Conservation (phyloP, 2,329 filamentous ascomycete species). For the Fusarium sp. region DNA sequence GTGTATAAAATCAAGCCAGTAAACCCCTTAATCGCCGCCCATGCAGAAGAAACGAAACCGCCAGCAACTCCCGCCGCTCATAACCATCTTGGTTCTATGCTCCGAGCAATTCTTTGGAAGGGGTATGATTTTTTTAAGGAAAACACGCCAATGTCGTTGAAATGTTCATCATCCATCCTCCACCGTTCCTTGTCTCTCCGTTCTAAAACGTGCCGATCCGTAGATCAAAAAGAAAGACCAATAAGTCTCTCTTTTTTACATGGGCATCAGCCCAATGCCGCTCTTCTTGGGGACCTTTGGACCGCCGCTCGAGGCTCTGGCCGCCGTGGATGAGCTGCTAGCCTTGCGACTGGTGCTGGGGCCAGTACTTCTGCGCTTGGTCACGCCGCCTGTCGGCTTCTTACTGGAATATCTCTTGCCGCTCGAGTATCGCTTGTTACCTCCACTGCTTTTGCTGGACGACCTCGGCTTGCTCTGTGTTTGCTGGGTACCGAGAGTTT, state of each 20-base stretch:
- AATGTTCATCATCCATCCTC: slow-evolving; percentile 27
- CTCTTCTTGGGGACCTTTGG: slow-evolving; percentile 50
- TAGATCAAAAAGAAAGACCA: slow-evolving; percentile 8
- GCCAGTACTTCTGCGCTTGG: slow-evolving; percentile 48
- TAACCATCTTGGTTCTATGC: slow-evolving; percentile 16
- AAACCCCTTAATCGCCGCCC: slow-evolving; percentile 25
- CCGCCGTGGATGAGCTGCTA: slow-evolving; percentile 46
- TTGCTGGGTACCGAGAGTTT: slow-evolving; percentile 45
- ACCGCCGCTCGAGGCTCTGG: slow-evolving; percentile 35
- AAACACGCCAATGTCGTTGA: slow-evolving; percentile 31
- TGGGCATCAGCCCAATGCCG: slow-evolving; percentile 49
- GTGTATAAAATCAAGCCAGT: slow-evolving; percentile 18
- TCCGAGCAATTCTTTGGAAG: slow-evolving; percentile 16
- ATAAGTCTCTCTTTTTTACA: slow-evolving; percentile 40
- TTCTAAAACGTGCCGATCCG: slow-evolving; percentile 9
- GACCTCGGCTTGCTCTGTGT: slow-evolving; percentile 44
- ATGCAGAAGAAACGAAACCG: slow-evolving; percentile 33
- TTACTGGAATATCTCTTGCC: slow-evolving; percentile 48
- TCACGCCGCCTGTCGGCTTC: slow-evolving; percentile 45
- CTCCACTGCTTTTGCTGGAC: slow-evolving; percentile 44
- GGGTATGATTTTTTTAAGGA: slow-evolving; percentile 25
- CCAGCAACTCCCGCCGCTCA: slow-evolving; percentile 32
- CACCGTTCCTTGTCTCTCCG: slow-evolving; percentile 1
- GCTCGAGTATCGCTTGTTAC: slow-evolving; percentile 45
- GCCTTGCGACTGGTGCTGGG: slow-evolving; percentile 46